These are phyloP conservation scores for Cystobasidium pallidum DNA, from an alignment of 1,284 basidiomycete species.

Conservation along the genomic window DNA sequence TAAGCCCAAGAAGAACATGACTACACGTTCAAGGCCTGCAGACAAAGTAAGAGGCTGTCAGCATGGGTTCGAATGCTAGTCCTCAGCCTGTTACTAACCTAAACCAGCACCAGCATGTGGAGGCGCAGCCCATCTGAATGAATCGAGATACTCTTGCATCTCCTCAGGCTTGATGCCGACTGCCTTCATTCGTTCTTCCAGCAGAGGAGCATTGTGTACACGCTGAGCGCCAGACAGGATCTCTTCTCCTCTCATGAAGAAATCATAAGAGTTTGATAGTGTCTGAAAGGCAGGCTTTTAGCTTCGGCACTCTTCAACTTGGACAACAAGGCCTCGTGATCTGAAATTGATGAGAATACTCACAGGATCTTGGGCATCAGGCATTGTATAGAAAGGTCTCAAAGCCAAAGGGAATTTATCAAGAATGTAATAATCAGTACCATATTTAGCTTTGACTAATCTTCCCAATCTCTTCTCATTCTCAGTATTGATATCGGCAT, in stretches of 20 bases:
- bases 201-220: constrained; percentile 80
- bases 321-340: too few species aligned
- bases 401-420: constrained; percentile 94
- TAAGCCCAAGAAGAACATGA: constrained; percentile 75
- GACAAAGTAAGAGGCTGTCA: not conserved
- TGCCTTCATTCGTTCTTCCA: constrained; percentile 60
- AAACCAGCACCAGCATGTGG: constrained; percentile 69
- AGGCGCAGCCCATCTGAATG: constrained; percentile 89
- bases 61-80: not conserved
- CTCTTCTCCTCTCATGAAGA: constrained; percentile 99
- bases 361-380: constrained; percentile 83
- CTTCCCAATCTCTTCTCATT: constrained; percentile 90
- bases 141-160: constrained; percentile 84
- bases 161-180: constrained; percentile 58
- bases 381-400: constrained; percentile 98
- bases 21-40: constrained; percentile 80
- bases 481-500: constrained; percentile 88
- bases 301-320: not conserved
- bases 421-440: constrained; percentile 96
- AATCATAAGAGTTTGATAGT: constrained; percentile 97
- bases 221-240: constrained; percentile 93
- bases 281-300: constrained; percentile 60
- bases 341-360: too few species aligned
- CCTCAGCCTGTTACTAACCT: constrained; percentile 55
- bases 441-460: constrained; percentile 86